Percentiles rank a stretch among this genome's conserved stretches.
Conservation (phyloP, 352 stramenopile genomes). For the Globisporangium parvum region DNA sequence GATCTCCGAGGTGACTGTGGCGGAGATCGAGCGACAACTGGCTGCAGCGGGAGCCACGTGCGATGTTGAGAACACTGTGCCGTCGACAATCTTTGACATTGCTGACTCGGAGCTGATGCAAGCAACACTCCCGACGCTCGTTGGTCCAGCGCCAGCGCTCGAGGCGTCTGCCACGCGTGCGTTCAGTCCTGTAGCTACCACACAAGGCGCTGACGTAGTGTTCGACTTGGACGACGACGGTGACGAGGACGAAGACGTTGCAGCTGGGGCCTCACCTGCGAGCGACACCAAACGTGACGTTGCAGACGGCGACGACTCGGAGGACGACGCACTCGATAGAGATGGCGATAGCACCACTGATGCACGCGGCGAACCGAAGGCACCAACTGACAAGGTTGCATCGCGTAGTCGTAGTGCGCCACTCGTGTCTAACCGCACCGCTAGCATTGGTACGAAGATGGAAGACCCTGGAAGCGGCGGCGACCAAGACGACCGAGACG, state of each 20-base stretch:
- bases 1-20: conserved; percentile 21
- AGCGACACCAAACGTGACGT: not conserved
- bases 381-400: conserved; percentile 1
- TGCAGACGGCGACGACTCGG: conserved; percentile 23
- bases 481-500: conserved; percentile 4
- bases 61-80: conserved; percentile 5
- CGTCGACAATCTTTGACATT: conserved; percentile 40
- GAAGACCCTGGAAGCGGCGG: not conserved
- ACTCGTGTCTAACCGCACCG: no score
- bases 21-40: conserved; percentile 25
- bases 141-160: not conserved
- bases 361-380: not conserved
- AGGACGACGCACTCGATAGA: conserved; percentile 26
- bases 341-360: conserved; percentile 7
- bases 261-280: not conserved
- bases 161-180: conserved; percentile 3
- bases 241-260: conserved; percentile 15
- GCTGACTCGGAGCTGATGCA: conserved; percentile 53
- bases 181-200: not conserved
- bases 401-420: no score
- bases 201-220: not conserved
- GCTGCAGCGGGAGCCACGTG: conserved; percentile 1
- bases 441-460: no score
- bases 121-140: conserved; percentile 6
- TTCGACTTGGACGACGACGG: conserved; percentile 5